Conservation (phyloP, 768 basidiomycete genomes). For the Russula compacta region DNA sequence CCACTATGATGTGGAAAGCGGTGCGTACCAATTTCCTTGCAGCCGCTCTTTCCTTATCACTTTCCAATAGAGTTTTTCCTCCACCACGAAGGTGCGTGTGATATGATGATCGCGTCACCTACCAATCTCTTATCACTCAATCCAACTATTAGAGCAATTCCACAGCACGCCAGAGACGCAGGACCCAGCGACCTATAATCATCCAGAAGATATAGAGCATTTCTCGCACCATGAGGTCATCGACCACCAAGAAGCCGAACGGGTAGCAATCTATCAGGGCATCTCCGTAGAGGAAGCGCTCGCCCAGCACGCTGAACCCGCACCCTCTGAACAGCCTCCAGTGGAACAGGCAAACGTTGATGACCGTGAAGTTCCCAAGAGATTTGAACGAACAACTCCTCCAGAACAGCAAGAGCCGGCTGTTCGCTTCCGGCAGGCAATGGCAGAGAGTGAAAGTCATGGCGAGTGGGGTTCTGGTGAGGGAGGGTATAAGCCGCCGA, state of each 20-base stretch:
- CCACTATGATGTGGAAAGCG: constrained; percentile 87
- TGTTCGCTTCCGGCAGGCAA: constrained; percentile 49
- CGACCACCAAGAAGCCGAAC: constrained; percentile 73
- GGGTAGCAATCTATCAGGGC: constrained; percentile 79
- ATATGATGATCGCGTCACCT: not conserved
- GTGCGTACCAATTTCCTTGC: constrained; percentile 34
- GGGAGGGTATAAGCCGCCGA: constrained; percentile 65
- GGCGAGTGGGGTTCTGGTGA: constrained; percentile 67
- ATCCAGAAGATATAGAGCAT: constrained; percentile 90
- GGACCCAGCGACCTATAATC: constrained; percentile 88
- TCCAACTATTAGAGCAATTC: constrained; percentile 56
- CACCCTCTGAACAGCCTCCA: constrained; percentile 1
- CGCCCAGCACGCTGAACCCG: constrained; percentile 32
- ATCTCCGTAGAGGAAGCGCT: constrained; percentile 66
- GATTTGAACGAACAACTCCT: constrained; percentile 41
- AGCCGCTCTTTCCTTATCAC: constrained; percentile 2
- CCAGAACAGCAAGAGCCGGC: constrained; percentile 64
- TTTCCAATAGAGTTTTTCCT: constrained; percentile 70
- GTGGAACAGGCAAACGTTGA: not conserved
- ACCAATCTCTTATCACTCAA: not conserved
- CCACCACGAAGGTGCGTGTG: constrained; percentile 81
- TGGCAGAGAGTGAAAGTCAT: constrained; percentile 41
- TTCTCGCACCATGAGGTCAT: constrained; percentile 84
- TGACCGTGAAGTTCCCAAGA: constrained; percentile 29
- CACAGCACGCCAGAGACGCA: constrained; percentile 97